phyloP scores from a whole-genome alignment of 176 grass and related monocot species.

The Ampelocalamus luodianensis region DNA sequence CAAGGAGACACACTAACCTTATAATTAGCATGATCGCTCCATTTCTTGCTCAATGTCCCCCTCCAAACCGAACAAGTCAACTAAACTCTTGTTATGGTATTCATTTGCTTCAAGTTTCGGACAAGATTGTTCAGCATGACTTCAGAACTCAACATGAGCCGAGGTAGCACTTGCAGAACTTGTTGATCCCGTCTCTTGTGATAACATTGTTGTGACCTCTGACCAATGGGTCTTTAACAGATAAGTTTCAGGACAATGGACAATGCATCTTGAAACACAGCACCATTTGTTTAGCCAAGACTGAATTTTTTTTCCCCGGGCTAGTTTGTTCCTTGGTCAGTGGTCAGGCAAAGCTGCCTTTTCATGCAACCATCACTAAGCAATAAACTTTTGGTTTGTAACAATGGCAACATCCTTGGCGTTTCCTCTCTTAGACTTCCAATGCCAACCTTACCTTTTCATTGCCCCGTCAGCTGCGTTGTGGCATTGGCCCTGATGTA shows the following conservation, averaged over 20 bases:
- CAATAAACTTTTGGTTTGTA: slow-evolving; percentile 1
- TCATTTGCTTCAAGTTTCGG: slow-evolving; percentile 41
- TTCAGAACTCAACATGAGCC: background rate
- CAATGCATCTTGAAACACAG: background rate
- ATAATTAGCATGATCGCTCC: slow-evolving; percentile 11
- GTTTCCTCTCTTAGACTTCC: background rate
- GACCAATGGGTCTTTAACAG: background rate
- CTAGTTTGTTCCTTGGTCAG: background rate
- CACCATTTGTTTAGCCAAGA: background rate
- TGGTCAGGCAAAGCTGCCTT: slow-evolving; percentile 12
- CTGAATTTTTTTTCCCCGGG: background rate
- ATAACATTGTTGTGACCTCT: background rate
- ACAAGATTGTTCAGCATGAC: slow-evolving; percentile 20
- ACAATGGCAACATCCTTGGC: background rate
- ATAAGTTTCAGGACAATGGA: background rate
- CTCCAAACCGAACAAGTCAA: slow-evolving; percentile 19
- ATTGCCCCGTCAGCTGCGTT: background rate
- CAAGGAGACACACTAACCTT: slow-evolving; percentile 16
- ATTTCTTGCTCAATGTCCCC: slow-evolving; percentile 9
- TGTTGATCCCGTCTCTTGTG: background rate
- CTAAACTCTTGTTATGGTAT: background rate
- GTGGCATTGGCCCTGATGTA: slow-evolving; percentile 38
- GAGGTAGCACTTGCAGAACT: background rate
- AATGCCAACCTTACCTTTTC: background rate
- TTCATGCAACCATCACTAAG: slow-evolving; percentile 13